Base-by-base conservation (phyloP, 148 eudicot genomes). In the Rhododendron griersonianum region DNA sequence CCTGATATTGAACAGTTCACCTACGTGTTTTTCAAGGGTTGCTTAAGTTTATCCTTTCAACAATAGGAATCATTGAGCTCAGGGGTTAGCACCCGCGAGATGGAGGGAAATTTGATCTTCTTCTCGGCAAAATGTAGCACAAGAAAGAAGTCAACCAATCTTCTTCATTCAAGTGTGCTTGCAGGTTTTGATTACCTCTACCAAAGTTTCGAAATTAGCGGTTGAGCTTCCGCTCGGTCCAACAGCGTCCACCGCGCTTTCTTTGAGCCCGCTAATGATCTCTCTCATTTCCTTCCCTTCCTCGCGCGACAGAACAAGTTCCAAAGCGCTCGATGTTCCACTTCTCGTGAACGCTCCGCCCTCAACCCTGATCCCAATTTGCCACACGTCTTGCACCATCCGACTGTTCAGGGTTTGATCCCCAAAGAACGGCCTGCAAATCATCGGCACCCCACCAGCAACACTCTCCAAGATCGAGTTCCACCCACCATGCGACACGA, bases 401-500 rank as follows among this genome's bases (percentile, higher is more conserved):
- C 90, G 53, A 10, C 90, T 81, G 33, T 92, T 92, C 84, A 94
- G 28, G 28, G 53, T 80, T 48, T 94, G 97, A 47, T 95, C 98
- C 3, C 90, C 95, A 1, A 94, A 89, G 73, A 94, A 89, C 1
- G 97, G 96, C 88, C 92, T 87, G 83, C 98, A 92, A 19, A 95
- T 92, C 88, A 93, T 76, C 1, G 97, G 97, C 84, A 93, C 94
- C 7, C 95, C 93, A 0, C 83, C 82, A 28, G 87, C 87, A 35
- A 95, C 88, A 39, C 95, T 90, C 88, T 95, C 98, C 84, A 91
- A 41, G 0, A 91, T 57, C 6, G 98, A 95, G 82, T 94, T 94
- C 98, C 98, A 95, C 14, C 98, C 98, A 59, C 93, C 87, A 30
- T 95, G 98, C 1, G 95, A 93, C 39, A 95, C 86, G 75, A 94